These are phyloP conservation scores for Eucalyptus cloeziana DNA, from an alignment of 345 rosid species.

Conservation along the genomic window DNA sequence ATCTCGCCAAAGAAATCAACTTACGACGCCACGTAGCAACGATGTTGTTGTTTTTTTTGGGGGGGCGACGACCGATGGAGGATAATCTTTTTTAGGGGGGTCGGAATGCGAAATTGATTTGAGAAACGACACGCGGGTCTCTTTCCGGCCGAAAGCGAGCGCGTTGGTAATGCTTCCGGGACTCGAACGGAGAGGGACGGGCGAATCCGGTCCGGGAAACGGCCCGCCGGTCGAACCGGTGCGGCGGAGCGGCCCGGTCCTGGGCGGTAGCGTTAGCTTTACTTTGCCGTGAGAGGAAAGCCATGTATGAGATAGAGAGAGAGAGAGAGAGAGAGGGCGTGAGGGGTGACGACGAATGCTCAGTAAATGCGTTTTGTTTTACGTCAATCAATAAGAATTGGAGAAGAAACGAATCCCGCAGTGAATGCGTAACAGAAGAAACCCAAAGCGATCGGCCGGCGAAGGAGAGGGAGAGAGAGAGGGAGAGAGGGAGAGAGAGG, in stretches of 20 bases:
- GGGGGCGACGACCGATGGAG: neutral
- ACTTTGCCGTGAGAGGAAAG: slow-evolving; percentile 9
- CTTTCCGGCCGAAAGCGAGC: neutral
- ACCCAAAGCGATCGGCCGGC: neutral
- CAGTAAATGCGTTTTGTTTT: slow-evolving; percentile 13
- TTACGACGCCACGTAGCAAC: too few relatives aligned
- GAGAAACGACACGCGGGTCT: neutral
- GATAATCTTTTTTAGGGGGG: neutral
- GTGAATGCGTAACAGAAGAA: neutral
- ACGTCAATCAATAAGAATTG: neutral
- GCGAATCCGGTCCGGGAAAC: neutral
- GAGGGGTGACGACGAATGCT: neutral
- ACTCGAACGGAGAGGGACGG: neutral
- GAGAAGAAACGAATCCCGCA: neutral
- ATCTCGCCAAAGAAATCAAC: neutral
- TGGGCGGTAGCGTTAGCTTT: neutral
- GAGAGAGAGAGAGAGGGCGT: neutral
- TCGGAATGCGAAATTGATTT: neutral
- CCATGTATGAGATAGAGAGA: neutral
- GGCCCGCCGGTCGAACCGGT: neutral
- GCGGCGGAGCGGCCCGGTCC: neutral
- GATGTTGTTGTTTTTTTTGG: neutral
- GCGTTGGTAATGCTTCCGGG: neutral
- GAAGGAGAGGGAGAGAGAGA: neutral
- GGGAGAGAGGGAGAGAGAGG: neutral